Evolutionary conservation across 805 yeast species (phyloP), one percentile per base, ranked within the genome.

Genomic region (Millerago galiae): DNA sequence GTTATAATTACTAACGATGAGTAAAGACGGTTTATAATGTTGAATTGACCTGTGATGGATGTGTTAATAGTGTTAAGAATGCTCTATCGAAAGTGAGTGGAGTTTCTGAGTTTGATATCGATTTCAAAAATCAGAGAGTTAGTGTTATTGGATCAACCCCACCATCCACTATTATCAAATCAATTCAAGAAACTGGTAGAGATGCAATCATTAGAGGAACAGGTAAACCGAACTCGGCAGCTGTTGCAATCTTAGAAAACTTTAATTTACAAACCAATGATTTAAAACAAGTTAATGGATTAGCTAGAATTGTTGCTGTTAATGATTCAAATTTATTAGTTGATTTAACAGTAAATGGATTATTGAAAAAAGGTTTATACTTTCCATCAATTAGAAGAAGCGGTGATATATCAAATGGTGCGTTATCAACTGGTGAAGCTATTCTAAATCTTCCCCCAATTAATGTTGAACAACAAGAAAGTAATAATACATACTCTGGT

Each of bases 201-300:
- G 97, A 91, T 56, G 96, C 96, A 4, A 86, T 91, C 49, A 83
- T 91, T 18, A 71, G 98, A 46, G 98, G 98, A 7, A 79, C 96
- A 0, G 97, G 97, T 3, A 72, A 69, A 44, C 82, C 95, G 14
- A 82, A 90, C 59, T 74, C 85, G 15, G 95, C 97, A 1, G 96
- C 96, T 0, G 98, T 90, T 27, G 79, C 93, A 50, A 90, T 90
- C 37, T 63, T 90, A 43, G 98, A 91, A 59, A 73, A 83, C 15
- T 83, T 82, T 53, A 76, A 69, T 38, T 30, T 38, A 14, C 64
- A 66, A 2, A 46, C 55, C n/a, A 59, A 52, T 29, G 30, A 27
- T 3, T 32, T 38, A 8, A 64, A 63, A 24, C 85, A 90, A 0
- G 95, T 91, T 18, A 79, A 83, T 55, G 98, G 98, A 0, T 70